A percentile compares a stretch with the other conserved stretches of the same genome.
phyloP scores from a whole-genome alignment of 768 basidiomycete genomes.

The Naganishia friedmannii region DNA sequence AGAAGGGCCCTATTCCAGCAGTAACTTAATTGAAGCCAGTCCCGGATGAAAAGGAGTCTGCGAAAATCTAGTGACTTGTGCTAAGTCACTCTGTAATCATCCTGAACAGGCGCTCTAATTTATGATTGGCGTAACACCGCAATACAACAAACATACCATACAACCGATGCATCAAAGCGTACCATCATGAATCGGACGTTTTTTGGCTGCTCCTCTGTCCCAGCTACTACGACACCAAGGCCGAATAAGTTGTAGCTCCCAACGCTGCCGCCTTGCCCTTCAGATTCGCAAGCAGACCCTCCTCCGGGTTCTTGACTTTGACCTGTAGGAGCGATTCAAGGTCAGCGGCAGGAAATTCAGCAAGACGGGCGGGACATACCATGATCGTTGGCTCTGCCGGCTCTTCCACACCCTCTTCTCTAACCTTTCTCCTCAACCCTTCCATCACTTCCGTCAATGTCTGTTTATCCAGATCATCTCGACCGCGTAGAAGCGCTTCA shows the following conservation, averaged over 20 bases:
- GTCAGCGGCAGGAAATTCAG: not conserved
- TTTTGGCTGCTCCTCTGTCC: not conserved
- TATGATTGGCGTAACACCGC: not conserved
- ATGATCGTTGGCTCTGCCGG: constrained; percentile 52
- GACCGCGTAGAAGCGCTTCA: constrained; percentile 80
- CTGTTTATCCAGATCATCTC: constrained; percentile 86
- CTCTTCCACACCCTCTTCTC: constrained; percentile 63
- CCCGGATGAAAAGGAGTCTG: too few relatives aligned
- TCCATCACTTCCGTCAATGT: constrained; percentile 89
- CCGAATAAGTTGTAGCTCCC: constrained; percentile 18
- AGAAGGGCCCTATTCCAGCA: too few relatives aligned
- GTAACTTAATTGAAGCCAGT: too few relatives aligned
- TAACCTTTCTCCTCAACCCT: constrained; percentile 83
- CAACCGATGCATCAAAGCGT: not conserved
- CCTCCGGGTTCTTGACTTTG: constrained; percentile 23
- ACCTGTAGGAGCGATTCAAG: not conserved
- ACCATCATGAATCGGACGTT: too few relatives aligned
- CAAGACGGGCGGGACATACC: constrained; percentile 35
- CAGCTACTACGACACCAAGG: constrained; percentile 1
- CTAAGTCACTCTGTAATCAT: too few relatives aligned
- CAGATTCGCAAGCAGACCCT: constrained; percentile 26
- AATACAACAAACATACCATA: constrained; percentile 7
- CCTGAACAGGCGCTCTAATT: too few relatives aligned
- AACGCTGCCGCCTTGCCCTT: constrained; percentile 24
- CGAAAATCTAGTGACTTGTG: too few relatives aligned